phyloP scores from a whole-genome alignment of 306 rosid species.

The Quillaja saponaria region DNA sequence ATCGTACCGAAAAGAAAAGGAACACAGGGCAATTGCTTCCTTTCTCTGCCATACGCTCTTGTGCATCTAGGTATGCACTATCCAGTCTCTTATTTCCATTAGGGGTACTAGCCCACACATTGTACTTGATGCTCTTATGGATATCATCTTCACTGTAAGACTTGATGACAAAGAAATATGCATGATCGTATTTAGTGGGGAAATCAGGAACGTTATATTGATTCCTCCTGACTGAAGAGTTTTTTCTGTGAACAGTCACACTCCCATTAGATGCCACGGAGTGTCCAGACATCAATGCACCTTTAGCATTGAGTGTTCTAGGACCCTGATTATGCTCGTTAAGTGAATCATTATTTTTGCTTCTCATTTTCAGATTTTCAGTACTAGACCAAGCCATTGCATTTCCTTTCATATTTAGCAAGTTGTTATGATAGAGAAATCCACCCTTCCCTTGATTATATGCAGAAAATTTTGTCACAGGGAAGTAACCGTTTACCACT shows the following conservation, averaged over 20 bases:
- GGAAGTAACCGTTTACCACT: constrained; percentile 42
- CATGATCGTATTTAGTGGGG: constrained; percentile 65
- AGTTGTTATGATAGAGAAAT: constrained; percentile 49
- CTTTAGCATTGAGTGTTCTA: constrained; percentile 51
- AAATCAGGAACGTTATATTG: constrained; percentile 73
- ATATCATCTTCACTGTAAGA: constrained; percentile 89
- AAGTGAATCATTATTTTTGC: constrained; percentile 45
- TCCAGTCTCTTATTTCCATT: constrained; percentile 78
- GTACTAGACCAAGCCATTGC: constrained; percentile 56
- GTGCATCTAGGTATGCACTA: constrained; percentile 59
- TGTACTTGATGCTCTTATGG: constrained; percentile 85
- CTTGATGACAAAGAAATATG: constrained; percentile 73
- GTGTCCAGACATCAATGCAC: constrained; percentile 28
- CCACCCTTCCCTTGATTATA: constrained; percentile 65
- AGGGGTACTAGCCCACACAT: constrained; percentile 89
- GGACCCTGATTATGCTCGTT: constrained; percentile 62
- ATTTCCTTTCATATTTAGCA: constrained; percentile 43
- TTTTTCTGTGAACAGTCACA: constrained; percentile 28
- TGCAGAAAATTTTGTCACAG: constrained; percentile 47
- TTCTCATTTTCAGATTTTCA: constrained; percentile 63
- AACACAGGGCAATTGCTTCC: constrained; percentile 69
- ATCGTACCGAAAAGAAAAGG: constrained; percentile 82
- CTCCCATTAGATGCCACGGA: constrained; percentile 33
- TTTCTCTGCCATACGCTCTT: constrained; percentile 45
- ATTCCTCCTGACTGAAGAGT: constrained; percentile 42